Conservation (phyloP, 1,139 yeast species). For the Candida sanyaensis region DNA sequence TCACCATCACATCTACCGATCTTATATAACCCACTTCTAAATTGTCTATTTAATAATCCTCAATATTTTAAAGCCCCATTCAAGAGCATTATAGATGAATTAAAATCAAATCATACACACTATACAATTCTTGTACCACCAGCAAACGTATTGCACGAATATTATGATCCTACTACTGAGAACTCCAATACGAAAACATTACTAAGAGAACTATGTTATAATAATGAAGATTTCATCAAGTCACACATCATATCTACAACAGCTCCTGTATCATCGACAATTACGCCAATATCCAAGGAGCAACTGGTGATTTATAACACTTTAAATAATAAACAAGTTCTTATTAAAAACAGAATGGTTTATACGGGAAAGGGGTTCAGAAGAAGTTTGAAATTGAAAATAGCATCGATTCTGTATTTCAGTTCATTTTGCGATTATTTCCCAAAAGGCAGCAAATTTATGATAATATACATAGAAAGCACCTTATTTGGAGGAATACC, state of each 20-base stretch:
- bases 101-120: slow-evolving; percentile 44
- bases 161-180: slow-evolving; percentile 50
- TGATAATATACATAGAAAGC: slow-evolving; percentile 53
- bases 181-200: slow-evolving; percentile 28
- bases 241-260: slow-evolving; percentile 62
- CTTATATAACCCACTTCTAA: slow-evolving; percentile 64
- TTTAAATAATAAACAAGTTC: slow-evolving; percentile 58
- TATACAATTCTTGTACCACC: slow-evolving; percentile 67
- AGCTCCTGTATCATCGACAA: slow-evolving; percentile 34
- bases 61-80: slow-evolving; percentile 53
- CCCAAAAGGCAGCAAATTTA: slow-evolving; percentile 51
- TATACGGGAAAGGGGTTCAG: slow-evolving; percentile 62
- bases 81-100: slow-evolving; percentile 44
- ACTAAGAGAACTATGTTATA: slow-evolving; percentile 58
- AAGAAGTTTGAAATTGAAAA: slow-evolving; percentile 43
- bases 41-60: slow-evolving; percentile 69
- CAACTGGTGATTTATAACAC: slow-evolving; percentile 55
- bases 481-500: slow-evolving; percentile 44
- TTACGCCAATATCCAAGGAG: slow-evolving; percentile 41
- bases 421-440: slow-evolving; percentile 48
- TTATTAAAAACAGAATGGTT: slow-evolving; percentile 56
- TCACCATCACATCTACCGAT: slow-evolving; percentile 30
- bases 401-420: slow-evolving; percentile 46
- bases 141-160: slow-evolving; percentile 48
- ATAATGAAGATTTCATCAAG: slow-evolving; percentile 63